phyloP scores from a whole-genome alignment of 1,284 basidiomycete genomes.

The Tylopilus sp. region DNA sequence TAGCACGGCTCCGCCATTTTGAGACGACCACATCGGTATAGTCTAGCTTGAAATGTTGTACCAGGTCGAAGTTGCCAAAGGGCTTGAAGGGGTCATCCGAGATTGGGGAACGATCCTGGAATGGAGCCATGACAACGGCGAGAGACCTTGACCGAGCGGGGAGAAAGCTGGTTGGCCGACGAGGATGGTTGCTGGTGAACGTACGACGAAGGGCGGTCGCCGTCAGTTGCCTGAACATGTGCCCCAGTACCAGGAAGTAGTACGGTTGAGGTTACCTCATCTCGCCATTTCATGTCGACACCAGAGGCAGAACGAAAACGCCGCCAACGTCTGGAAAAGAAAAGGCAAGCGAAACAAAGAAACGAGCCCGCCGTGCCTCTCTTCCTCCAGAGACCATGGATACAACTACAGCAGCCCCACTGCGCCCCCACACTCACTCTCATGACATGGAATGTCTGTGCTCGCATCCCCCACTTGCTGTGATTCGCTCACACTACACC shows the following conservation, averaged over 20 bases:
- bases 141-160: slow-evolving; percentile 15
- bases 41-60: slow-evolving; percentile 67
- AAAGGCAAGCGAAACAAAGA: slow-evolving; percentile 12
- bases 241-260: too few species aligned
- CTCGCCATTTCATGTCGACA: slow-evolving; percentile 33
- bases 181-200: slow-evolving; percentile 10
- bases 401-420: slow-evolving; percentile 30
- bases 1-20: slow-evolving; percentile 80
- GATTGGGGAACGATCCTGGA: slow-evolving; percentile 19
- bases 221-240: slow-evolving; percentile 31
- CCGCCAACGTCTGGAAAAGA: slow-evolving; percentile 46
- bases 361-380: slow-evolving; percentile 10
- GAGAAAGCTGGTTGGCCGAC: slow-evolving; percentile 8
- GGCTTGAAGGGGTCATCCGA: slow-evolving; percentile 12
- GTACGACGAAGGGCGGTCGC: slow-evolving; percentile 25
- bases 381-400: slow-evolving; percentile 54
- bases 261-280: slow-evolving; percentile 30
- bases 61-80: slow-evolving; percentile 78
- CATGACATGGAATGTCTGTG: slow-evolving; percentile 77
- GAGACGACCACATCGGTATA: slow-evolving; percentile 76
- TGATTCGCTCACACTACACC: slow-evolving; percentile 12
- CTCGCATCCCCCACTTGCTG: slow-evolving; percentile 1
- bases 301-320: slow-evolving; percentile 48
- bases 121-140: slow-evolving; percentile 32
- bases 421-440: slow-evolving; percentile 42